These are phyloP conservation scores for Colletotrichum acutatum DNA, from an alignment of 2,329 filamentous ascomycete species.

Conservation along the genomic window DNA sequence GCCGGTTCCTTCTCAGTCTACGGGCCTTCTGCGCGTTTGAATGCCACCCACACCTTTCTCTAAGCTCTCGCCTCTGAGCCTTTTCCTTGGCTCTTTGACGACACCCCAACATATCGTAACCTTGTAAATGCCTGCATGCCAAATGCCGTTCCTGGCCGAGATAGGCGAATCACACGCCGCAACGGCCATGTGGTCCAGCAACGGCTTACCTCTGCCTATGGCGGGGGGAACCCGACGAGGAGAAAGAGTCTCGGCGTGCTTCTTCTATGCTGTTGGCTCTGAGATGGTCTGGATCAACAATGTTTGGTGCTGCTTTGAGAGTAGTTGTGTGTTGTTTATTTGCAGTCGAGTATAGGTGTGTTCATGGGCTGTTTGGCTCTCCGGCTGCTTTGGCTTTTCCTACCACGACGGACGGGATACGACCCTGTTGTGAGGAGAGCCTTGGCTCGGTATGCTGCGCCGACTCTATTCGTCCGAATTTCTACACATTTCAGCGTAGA, in stretches of 20 bases:
- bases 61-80: background rate
- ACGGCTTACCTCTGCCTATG: background rate
- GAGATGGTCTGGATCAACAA: background rate
- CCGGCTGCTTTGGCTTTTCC: background rate
- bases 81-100: background rate
- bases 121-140: background rate
- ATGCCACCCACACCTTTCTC: background rate
- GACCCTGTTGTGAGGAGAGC: background rate
- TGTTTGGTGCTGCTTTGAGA: background rate
- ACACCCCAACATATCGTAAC: background rate
- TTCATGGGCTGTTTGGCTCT: background rate
- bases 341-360: background rate
- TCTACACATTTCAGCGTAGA: background rate
- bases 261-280: constrained; percentile 1
- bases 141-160: constrained; percentile 8
- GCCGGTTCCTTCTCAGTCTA: background rate
- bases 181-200: constrained; percentile 19
- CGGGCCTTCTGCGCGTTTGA: background rate
- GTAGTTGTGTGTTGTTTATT: background rate
- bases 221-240: background rate
- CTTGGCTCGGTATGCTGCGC: background rate
- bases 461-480: constrained; percentile 11
- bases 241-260: background rate
- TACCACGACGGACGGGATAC: background rate
- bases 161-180: constrained; percentile 26